phyloP scores from a whole-genome alignment of 306 rosid species.

The Pterocarpus macrocarpus region DNA sequence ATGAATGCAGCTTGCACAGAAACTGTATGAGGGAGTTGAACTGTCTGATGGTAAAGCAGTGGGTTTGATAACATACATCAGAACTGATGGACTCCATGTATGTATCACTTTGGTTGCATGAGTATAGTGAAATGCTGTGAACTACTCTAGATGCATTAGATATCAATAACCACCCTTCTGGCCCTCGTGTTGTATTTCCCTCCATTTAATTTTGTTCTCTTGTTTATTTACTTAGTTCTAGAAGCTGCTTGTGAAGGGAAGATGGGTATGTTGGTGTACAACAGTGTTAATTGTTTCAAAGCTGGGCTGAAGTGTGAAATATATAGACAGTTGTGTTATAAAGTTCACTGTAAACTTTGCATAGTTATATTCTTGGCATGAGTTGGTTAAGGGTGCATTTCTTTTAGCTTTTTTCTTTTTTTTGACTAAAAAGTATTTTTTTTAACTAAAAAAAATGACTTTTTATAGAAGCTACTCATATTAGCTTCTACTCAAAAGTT shows the following conservation, averaged over 20 bases:
- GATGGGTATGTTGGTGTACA: slow-evolving; percentile 7
- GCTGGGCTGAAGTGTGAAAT: slow-evolving; percentile 7
- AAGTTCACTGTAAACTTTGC: neutral
- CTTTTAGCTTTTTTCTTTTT: no score
- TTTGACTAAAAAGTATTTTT: no score
- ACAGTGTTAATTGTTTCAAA: neutral
- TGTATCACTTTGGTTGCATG: slow-evolving; percentile 64
- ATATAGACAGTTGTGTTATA: neutral
- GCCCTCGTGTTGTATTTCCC: neutral
- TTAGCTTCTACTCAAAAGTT: no score
- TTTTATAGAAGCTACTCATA: no score
- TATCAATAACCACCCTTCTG: neutral
- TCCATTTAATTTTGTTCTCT: neutral
- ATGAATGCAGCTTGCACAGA: slow-evolving; percentile 89
- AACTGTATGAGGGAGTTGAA: slow-evolving; percentile 95
- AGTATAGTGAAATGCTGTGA: slow-evolving; percentile 42
- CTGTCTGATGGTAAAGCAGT: slow-evolving; percentile 75
- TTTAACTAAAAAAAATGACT: no score
- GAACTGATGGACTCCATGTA: slow-evolving; percentile 98
- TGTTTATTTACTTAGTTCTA: neutral
- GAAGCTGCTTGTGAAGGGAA: neutral
- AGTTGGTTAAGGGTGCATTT: neutral
- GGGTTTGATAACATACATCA: slow-evolving; percentile 86
- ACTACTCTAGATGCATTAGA: slow-evolving; percentile 32
- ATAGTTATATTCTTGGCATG: neutral